These are phyloP conservation scores for Trypanosoma boissoni DNA, from an alignment of 208 protist genomes.

Conservation along the genomic window DNA sequence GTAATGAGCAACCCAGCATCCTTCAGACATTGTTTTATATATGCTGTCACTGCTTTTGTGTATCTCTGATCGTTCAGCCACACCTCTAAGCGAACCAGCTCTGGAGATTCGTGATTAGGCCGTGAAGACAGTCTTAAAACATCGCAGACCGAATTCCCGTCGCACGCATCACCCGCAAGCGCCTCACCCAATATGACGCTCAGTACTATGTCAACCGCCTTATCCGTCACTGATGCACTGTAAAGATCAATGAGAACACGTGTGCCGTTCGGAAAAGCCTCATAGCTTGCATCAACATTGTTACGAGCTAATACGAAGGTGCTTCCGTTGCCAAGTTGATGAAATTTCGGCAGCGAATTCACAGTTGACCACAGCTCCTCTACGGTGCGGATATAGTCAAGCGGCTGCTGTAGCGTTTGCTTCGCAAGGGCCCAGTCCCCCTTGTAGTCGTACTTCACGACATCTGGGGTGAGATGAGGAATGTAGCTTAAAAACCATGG, in stretches of 20 bases:
- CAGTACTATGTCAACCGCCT: slow-evolving; percentile 64
- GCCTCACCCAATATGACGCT: slow-evolving; percentile 74
- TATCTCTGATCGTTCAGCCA: slow-evolving; percentile 80
- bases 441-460: slow-evolving; percentile 73
- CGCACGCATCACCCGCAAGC: slow-evolving; percentile 48
- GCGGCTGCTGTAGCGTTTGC: slow-evolving; percentile 57
- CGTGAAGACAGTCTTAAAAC: slow-evolving; percentile 76
- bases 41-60: slow-evolving; percentile 42
- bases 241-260: slow-evolving; percentile 73
- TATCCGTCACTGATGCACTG: slow-evolving; percentile 55
- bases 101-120: slow-evolving; percentile 55
- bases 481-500: slow-evolving; percentile 87
- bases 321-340: slow-evolving; percentile 74
- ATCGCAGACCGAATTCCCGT: slow-evolving; percentile 71
- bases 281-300: slow-evolving; percentile 83
- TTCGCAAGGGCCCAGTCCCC: slow-evolving; percentile 85
- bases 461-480: slow-evolving; percentile 61
- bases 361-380: slow-evolving; percentile 90
- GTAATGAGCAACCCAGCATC: slow-evolving; percentile 38
- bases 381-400: slow-evolving; percentile 83
- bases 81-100: slow-evolving; percentile 77
- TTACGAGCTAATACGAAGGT: slow-evolving; percentile 83
- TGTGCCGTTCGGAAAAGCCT: slow-evolving; percentile 82
- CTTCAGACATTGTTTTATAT: slow-evolving; percentile 48
- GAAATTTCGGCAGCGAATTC: slow-evolving; percentile 84